phyloP scores from a whole-genome alignment of 108 stramenopile species.

The Nitzschia sp. region DNA sequence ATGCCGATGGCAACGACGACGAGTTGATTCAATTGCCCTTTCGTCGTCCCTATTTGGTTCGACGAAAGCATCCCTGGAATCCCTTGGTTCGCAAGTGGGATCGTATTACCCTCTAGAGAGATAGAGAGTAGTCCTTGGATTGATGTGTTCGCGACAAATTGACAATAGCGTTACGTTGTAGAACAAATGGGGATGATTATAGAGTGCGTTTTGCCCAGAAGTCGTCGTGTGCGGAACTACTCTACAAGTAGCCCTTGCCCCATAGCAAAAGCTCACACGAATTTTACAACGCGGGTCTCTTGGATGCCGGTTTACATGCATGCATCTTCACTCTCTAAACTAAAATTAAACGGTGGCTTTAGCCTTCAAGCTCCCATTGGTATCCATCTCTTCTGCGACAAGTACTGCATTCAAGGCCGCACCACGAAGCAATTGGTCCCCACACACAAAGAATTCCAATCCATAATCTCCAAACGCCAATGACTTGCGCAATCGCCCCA shows the following conservation, averaged over 20 bases:
- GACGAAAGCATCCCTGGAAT: not conserved
- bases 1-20: not conserved
- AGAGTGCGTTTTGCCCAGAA: too few relatives aligned
- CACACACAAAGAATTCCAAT: constrained; percentile 96
- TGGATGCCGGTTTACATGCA: too few relatives aligned
- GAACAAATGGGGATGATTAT: too few relatives aligned
- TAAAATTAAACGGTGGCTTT: not conserved
- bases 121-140: too few relatives aligned
- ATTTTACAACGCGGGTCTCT: too few relatives aligned
- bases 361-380: constrained; percentile 67
- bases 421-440: constrained; percentile 97
- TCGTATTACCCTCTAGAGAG: not conserved
- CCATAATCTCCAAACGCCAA: constrained; percentile 91
- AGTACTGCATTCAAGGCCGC: constrained; percentile 97
- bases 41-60: not conserved
- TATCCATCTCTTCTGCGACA: constrained; percentile 91
- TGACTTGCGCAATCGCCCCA: constrained; percentile 84
- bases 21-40: not conserved
- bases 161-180: too few relatives aligned
- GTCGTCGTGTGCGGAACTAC: too few relatives aligned
- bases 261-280: too few relatives aligned
- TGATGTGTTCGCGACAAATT: too few relatives aligned
- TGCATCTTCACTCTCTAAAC: too few relatives aligned
- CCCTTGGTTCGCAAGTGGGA: not conserved
- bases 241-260: too few relatives aligned